Percentiles rank a stretch among this genome's conserved stretches.
Conservation (phyloP, 164 flowering plant species). For the Sedum album region DNA sequence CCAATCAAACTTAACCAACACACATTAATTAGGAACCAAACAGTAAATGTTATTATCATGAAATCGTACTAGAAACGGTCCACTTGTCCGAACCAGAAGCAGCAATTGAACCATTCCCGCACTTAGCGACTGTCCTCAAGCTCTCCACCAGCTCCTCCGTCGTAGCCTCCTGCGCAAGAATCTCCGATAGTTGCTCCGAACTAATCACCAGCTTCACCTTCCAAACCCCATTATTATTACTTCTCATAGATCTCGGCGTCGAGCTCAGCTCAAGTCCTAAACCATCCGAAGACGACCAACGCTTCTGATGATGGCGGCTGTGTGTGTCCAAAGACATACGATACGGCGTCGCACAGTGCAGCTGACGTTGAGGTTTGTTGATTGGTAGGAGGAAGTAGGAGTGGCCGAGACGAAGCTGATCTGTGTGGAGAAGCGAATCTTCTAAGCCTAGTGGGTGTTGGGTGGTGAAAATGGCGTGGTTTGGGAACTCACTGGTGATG, state of each 20-base stretch:
- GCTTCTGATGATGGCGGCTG: conserved; percentile 6
- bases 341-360: conserved; percentile 15
- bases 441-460: neutral
- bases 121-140: conserved; percentile 38
- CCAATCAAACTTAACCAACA: too few relatives aligned
- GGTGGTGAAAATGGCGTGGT: conserved; percentile 27
- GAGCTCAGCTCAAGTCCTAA: neutral
- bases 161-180: conserved; percentile 26
- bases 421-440: conserved; percentile 24
- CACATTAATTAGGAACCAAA: too few relatives aligned
- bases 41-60: too few relatives aligned
- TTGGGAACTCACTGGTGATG: conserved; percentile 37
- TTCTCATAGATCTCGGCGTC: conserved; percentile 13
- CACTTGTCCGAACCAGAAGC: conserved; percentile 22
- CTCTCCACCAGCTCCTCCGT: conserved; percentile 37
- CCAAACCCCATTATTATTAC: conserved; percentile 26
- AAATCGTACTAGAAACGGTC: conserved; percentile 24
- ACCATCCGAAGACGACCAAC: neutral
- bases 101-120: conserved; percentile 17
- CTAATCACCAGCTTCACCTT: conserved; percentile 39
- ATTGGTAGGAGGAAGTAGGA: conserved; percentile 34
- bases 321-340: conserved; percentile 24
- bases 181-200: conserved; percentile 33
- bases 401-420: conserved; percentile 24
- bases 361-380: neutral